A percentile compares a stretch with the other conserved stretches of the same genome.
Conservation (phyloP, 306 rosid species). For the Citrullus colocynthis region DNA sequence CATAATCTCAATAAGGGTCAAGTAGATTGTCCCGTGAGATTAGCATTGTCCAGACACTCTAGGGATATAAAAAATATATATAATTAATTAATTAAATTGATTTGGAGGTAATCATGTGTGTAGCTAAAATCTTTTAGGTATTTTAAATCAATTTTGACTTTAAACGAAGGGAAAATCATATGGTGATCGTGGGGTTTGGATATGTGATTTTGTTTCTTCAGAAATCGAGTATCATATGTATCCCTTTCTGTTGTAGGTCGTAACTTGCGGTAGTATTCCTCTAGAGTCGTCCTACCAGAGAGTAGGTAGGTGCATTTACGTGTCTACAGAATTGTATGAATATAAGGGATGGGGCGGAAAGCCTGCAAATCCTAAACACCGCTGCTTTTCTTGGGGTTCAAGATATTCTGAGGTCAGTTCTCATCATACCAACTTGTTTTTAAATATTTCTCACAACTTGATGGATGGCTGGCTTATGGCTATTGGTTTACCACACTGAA, state of each 20-base stretch:
- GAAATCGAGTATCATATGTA: not conserved
- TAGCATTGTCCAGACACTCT: too few species aligned
- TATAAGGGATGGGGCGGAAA: slow-evolving; percentile 71
- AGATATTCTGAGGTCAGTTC: slow-evolving; percentile 72
- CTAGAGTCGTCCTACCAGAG: slow-evolving; percentile 91
- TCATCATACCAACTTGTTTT: slow-evolving; percentile 4
- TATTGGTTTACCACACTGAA: not conserved
- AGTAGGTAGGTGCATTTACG: slow-evolving; percentile 70
- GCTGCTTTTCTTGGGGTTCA: slow-evolving; percentile 72
- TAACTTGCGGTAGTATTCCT: slow-evolving; percentile 97
- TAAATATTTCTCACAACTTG: not conserved
- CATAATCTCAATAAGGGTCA: too few species aligned
- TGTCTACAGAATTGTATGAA: slow-evolving; percentile 75
- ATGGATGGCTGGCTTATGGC: not conserved
- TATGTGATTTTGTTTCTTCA: not conserved
- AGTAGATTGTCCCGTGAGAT: too few species aligned
- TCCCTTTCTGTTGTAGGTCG: slow-evolving; percentile 53
- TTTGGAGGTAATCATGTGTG: not conserved
- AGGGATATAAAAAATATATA: too few species aligned
- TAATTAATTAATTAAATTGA: too few species aligned
- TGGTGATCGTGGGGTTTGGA: not conserved
- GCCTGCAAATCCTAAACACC: slow-evolving; percentile 66
- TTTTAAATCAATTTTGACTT: not conserved
- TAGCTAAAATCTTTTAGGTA: not conserved
- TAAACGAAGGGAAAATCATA: not conserved